These are phyloP conservation scores for Claviceps sp. DNA, from an alignment of 2,329 filamentous ascomycete genomes.

Conservation along the genomic window DNA sequence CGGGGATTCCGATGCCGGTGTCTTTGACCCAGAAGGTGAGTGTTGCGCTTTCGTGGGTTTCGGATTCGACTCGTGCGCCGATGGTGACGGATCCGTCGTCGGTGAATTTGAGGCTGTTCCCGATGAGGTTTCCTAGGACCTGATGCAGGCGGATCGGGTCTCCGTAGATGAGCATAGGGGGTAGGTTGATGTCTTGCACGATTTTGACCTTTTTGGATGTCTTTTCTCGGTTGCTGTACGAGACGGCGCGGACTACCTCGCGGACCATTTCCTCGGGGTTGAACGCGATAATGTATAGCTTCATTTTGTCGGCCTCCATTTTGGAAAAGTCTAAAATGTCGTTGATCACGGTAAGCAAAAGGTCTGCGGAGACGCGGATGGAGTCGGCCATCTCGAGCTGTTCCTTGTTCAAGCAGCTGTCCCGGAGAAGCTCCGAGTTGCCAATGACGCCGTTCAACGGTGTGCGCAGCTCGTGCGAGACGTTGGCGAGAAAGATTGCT, in stretches of 20 bases:
- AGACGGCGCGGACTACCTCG: slow-evolving; percentile 52
- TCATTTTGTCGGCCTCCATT: slow-evolving; percentile 79
- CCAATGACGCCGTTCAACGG: slow-evolving; percentile 82
- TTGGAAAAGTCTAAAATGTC: slow-evolving; percentile 94
- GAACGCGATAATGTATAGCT: slow-evolving; percentile 60
- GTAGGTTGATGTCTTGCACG: slow-evolving; percentile 55
- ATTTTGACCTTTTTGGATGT: slow-evolving; percentile 49
- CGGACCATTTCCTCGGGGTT: slow-evolving; percentile 54
- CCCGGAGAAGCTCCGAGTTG: slow-evolving; percentile 70
- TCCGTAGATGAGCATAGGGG: slow-evolving; percentile 59
- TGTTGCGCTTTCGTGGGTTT: slow-evolving; percentile 56
- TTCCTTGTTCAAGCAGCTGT: slow-evolving; percentile 60
- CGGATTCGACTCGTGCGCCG: slow-evolving; percentile 56
- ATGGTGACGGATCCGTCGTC: slow-evolving; percentile 78
- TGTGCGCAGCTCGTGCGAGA: slow-evolving; percentile 69
- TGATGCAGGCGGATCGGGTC: slow-evolving; percentile 55
- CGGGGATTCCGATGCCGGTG: slow-evolving; percentile 81
- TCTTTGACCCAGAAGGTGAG: slow-evolving; percentile 79
- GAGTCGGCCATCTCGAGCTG: slow-evolving; percentile 80
- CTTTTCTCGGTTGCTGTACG: slow-evolving; percentile 52
- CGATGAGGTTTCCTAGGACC: slow-evolving; percentile 69
- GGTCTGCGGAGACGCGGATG: slow-evolving; percentile 73
- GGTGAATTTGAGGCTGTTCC: slow-evolving; percentile 91
- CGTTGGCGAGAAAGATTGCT: slow-evolving; percentile 66
- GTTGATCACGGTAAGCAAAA: slow-evolving; percentile 84